These are phyloP conservation scores for Metschnikowia orientalis DNA, from an alignment of 805 yeast species.

Conservation along the genomic window DNA sequence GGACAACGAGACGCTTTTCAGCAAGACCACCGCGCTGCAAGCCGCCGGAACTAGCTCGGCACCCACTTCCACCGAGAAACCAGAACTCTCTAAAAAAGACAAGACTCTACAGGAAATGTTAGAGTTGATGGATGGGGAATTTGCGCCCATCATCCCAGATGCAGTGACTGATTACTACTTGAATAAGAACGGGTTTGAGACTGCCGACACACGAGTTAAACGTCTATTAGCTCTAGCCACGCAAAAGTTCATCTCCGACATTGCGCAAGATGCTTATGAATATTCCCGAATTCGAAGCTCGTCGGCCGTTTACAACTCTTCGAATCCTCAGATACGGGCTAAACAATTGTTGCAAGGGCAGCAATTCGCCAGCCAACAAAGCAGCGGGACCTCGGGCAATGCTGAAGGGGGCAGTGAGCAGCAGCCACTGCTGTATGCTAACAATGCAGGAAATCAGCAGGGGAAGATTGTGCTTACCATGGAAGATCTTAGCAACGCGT, in stretches of 20 bases:
- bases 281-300: slow-evolving; percentile 89
- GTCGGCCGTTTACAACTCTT: slow-evolving; percentile 77
- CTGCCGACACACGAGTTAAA: slow-evolving; percentile 68
- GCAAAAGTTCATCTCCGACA: slow-evolving; percentile 89
- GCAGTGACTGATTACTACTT: slow-evolving; percentile 92
- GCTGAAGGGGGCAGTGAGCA: slow-evolving; percentile 32
- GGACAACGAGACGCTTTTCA: neutral
- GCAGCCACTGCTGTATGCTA: slow-evolving; percentile 25
- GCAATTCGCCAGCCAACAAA: slow-evolving; percentile 42
- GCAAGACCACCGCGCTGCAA: slow-evolving; percentile 1
- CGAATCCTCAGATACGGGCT: slow-evolving; percentile 83
- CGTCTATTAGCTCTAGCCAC: slow-evolving; percentile 90
- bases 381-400: slow-evolving; percentile 21
- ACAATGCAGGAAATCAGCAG: slow-evolving; percentile 49
- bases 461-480: slow-evolving; percentile 85
- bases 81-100: slow-evolving; percentile 71
- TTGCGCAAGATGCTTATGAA: slow-evolving; percentile 95
- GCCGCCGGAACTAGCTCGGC: slow-evolving; percentile 1
- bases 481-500: slow-evolving; percentile 89
- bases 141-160: slow-evolving; percentile 94
- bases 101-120: slow-evolving; percentile 80
- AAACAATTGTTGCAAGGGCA: slow-evolving; percentile 70
- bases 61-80: slow-evolving; percentile 37
- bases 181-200: slow-evolving; percentile 77
- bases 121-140: slow-evolving; percentile 80